phyloP scores from a whole-genome alignment of 2,329 filamentous ascomycete genomes.

The Trichothecium roseum region DNA sequence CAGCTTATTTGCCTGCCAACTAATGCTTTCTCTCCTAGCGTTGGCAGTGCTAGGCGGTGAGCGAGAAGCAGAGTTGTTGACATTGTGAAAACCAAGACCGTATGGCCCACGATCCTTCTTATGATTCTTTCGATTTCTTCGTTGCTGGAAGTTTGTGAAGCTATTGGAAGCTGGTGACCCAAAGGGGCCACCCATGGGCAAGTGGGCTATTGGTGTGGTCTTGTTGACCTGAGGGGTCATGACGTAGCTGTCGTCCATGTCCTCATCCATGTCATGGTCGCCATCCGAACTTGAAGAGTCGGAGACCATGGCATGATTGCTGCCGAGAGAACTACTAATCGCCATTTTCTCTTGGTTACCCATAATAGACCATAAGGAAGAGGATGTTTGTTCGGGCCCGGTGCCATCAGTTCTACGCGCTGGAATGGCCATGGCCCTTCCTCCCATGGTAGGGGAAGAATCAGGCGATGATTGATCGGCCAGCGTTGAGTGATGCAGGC shows the following conservation, averaged over 20 bases:
- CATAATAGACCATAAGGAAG: slow-evolving; percentile 62
- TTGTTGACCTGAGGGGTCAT: slow-evolving; percentile 72
- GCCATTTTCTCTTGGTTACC: slow-evolving; percentile 58
- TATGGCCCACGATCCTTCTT: slow-evolving; percentile 40
- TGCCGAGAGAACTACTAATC: slow-evolving; percentile 70
- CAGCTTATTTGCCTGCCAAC: slow-evolving; percentile 79
- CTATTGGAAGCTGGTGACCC: slow-evolving; percentile 64
- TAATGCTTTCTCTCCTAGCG: slow-evolving; percentile 76
- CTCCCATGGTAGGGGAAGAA: slow-evolving; percentile 76
- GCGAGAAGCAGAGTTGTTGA: slow-evolving; percentile 47
- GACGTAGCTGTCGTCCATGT: slow-evolving; percentile 70
- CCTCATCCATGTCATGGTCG: slow-evolving; percentile 60
- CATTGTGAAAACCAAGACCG: slow-evolving; percentile 40
- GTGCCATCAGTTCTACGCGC: slow-evolving; percentile 34
- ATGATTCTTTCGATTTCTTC: slow-evolving; percentile 53
- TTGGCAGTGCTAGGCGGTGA: slow-evolving; percentile 58
- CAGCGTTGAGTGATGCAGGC: slow-evolving; percentile 88
- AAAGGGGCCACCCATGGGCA: slow-evolving; percentile 32
- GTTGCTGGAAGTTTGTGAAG: slow-evolving; percentile 77
- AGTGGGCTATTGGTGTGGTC: slow-evolving; percentile 26
- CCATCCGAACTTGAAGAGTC: slow-evolving; percentile 71
- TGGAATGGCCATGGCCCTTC: slow-evolving; percentile 53
- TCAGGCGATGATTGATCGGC: slow-evolving; percentile 82
- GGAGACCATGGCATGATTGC: slow-evolving; percentile 60
- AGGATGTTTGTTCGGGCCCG: slow-evolving; percentile 54